Base-by-base conservation (phyloP, 1,284 basidiomycete genomes). In the Takashimella koratensis region DNA sequence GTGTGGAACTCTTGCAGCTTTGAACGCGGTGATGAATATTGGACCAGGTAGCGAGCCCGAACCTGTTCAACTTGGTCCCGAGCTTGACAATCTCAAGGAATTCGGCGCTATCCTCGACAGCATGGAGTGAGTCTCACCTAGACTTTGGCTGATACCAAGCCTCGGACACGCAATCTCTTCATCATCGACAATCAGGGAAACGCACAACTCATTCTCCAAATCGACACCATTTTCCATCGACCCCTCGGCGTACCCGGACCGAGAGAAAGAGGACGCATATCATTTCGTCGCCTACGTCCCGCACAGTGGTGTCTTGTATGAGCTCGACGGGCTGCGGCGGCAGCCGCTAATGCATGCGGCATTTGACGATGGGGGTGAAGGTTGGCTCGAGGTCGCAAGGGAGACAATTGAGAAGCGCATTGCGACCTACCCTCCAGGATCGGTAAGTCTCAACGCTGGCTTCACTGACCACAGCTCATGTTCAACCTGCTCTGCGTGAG, bases 201-300 rank as follows among this genome's bases (percentile, higher is more conserved):
- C 88, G 16, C 92, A 95, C 73, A 95, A 96, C 67, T 83, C 89
- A 20, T 84, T 96, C 60, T 75, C 77, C 22, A 71, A 77, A 57
- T 89, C 89, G 16, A 90, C 91, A 26, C 92, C 92, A 4, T 88
- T 83, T 62, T 83, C 87, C 2, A 85, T 92, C 58, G 89, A 92
- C 68, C 87, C 48, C 75, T 87, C 50, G 13, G 60, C 68, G 24
- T 65, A 67, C 30, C 66, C 71, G 27, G 65, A 75, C 25, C 82
- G 86, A 3, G 86, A 83, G 60, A 86, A 84, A 56, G 90, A 92
- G 67, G 92, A 95, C 64, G 90, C 90, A 11, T 97, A 93, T 75
- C 92, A 96, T 67, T 95, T 95, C 67, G 85, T 95, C 43, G 85
- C 92, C 4, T 97, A 95, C 73, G 76, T 93, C 45, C 93, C 93